These are phyloP conservation scores for Aspergillus diversus DNA, from an alignment of 495 filamentous ascomycete genomes.

Conservation along the genomic window DNA sequence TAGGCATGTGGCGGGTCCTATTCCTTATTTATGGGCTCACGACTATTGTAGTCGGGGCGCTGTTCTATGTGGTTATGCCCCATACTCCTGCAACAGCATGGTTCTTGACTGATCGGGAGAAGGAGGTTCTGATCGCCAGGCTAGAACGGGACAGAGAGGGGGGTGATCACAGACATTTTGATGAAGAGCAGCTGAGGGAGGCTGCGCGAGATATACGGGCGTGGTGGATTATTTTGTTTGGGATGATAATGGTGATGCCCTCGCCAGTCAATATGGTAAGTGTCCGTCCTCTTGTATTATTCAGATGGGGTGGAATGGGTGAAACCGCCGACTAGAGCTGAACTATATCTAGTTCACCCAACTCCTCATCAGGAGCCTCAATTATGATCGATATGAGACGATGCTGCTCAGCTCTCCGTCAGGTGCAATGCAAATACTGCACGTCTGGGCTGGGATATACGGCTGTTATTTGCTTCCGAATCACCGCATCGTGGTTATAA, in stretches of 20 bases:
- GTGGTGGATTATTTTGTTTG: slow-evolving; percentile 1
- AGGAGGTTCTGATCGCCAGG: background rate
- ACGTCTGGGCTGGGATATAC: background rate
- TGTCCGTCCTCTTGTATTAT: background rate
- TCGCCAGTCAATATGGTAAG: background rate
- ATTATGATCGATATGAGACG: background rate
- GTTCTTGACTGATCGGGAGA: slow-evolving; percentile 4
- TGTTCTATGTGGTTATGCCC: slow-evolving; percentile 12
- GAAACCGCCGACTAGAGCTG: background rate
- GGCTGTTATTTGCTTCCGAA: background rate
- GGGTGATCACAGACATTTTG: background rate
- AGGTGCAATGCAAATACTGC: background rate
- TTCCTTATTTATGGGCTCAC: slow-evolving; percentile 10
- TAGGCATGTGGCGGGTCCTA: slow-evolving; percentile 2
- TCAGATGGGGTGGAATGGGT: too few species aligned
- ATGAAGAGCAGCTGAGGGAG: background rate
- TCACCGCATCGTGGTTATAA: background rate
- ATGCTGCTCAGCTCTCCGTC: background rate
- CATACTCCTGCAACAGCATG: slow-evolving; percentile 9
- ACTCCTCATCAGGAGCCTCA: background rate
- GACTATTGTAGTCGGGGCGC: slow-evolving; percentile 8
- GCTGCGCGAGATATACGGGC: background rate
- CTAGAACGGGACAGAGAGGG: background rate
- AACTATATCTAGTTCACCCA: background rate
- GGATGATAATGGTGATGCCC: background rate